A percentile compares a stretch with the other conserved stretches of the same genome.
Evolutionary conservation across 164 flowering plant genomes (phyloP).

Genomic region (Dillenia turbinata): DNA sequence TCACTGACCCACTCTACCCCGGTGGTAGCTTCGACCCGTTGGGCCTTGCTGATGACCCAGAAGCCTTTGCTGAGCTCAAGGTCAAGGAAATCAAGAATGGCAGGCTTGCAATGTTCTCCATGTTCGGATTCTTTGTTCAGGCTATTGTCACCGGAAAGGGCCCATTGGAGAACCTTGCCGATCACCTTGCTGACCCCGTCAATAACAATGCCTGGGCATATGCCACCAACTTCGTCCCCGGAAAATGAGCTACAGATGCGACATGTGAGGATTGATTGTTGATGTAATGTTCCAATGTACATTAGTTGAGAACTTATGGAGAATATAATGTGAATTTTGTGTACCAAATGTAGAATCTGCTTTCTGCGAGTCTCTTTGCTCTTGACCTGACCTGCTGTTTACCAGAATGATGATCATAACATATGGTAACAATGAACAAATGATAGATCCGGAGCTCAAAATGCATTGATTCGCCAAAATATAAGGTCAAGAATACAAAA

Average conservation of each 20-base stretch:
- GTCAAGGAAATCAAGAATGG: slow-evolving; percentile 38
- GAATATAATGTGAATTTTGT: slow-evolving; percentile 7
- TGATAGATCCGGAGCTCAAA: no score
- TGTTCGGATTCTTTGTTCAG: slow-evolving; percentile 44
- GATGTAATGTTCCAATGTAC: slow-evolving; percentile 7
- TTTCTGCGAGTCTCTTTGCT: not conserved
- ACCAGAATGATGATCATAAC: no score
- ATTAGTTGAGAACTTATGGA: not conserved
- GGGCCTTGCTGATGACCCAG: slow-evolving; percentile 36
- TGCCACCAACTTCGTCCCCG: slow-evolving; percentile 39
- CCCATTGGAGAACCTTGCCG: slow-evolving; percentile 41
- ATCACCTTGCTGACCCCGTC: slow-evolving; percentile 43
- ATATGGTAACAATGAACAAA: no score
- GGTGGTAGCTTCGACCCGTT: slow-evolving; percentile 38
- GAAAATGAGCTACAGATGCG: slow-evolving; percentile 17
- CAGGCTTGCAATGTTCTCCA: slow-evolving; percentile 35
- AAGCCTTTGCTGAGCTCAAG: slow-evolving; percentile 34
- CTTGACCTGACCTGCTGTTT: not conserved
- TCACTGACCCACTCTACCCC: slow-evolving; percentile 33
- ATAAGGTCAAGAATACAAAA: no score
- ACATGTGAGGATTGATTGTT: not conserved
- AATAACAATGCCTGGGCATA: slow-evolving; percentile 47
- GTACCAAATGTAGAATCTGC: not conserved
- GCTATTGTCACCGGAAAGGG: slow-evolving; percentile 41
- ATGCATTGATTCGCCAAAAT: no score